Base-by-base conservation (phyloP, 1,139 yeast genomes). In the Geotrichum australiense region DNA sequence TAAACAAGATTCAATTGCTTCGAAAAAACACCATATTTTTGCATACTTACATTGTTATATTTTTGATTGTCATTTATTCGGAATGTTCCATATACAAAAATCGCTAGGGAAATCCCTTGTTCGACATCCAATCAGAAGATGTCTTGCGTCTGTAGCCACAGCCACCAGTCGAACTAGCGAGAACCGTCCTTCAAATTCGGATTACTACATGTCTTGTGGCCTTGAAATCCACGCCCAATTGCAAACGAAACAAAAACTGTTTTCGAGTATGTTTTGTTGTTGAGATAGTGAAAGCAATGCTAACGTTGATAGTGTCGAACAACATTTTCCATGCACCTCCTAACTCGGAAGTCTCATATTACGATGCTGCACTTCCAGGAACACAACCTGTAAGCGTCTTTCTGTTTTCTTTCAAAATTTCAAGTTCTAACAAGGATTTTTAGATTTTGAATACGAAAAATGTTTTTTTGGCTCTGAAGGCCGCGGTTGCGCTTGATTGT, bases 171-270 rank as follows among this genome's bases (percentile, higher is more conserved):
- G n/a, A n/a, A n/a, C n/a, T n/a, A n/a, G n/a, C 22, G n/a, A 33
- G 14, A 39, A 15, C 16, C 37, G 51, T 10, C n/a, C n/a, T n/a
- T n/a, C n/a, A n/a, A n/a, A n/a, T n/a, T n/a, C n/a, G n/a, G n/a
- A n/a, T n/a, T 68, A 59, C 50, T 59, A 66, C 44, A 67, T 89
- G 52, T 84, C 80, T 57, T 84, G 96, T 58, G 98, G 98, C 0
- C 65, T 91, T 31, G 98, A 91, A 60, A 83, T 91, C 33, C 98
- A 91, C 58, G 84, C 96, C 1, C 98, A 91, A 60, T 65, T 91
- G 42, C 71, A 76, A 50, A 85, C 96, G 0, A 61, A 65, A 32
- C 68, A 73, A 47, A 91, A 91, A 58, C 74, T 91, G 26, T 91
- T 91, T 52, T 83, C 95, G 1, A 40, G 60, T 58, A 41, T 65